phyloP scores from a whole-genome alignment of 2,329 filamentous ascomycete genomes.

The Aureobasidium sp. region DNA sequence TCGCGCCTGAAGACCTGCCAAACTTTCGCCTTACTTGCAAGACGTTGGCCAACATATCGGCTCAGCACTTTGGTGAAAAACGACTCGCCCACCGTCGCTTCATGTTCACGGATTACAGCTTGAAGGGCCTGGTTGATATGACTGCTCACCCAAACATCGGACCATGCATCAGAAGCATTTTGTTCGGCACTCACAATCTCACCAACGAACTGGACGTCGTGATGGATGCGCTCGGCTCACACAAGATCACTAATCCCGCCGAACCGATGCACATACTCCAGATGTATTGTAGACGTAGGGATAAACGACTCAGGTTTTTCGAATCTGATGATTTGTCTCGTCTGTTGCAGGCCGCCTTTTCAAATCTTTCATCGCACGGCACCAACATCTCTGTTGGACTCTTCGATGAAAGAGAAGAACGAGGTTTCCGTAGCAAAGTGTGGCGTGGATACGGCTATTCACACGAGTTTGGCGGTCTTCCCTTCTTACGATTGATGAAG shows the following conservation, averaged over 20 bases:
- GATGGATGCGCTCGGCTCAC: not conserved
- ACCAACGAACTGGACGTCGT: not conserved
- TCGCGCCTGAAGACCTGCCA: not conserved
- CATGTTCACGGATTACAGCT: not conserved
- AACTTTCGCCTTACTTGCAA: not conserved
- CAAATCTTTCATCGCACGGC: not conserved
- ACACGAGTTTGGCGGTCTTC: not conserved
- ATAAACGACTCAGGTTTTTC: not conserved
- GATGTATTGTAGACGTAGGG: not conserved
- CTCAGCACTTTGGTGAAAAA: not conserved
- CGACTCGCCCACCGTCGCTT: not conserved
- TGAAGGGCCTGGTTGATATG: not conserved
- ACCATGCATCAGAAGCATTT: not conserved
- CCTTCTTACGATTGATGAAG: too few relatives aligned
- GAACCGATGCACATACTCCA: not conserved
- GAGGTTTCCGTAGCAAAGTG: too few relatives aligned
- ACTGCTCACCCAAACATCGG: not conserved
- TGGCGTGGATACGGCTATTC: not conserved
- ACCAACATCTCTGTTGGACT: not conserved
- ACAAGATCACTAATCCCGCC: not conserved
- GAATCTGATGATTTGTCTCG: not conserved
- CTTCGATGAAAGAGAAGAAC: not conserved
- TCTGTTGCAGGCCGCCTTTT: not conserved
- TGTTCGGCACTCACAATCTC: not conserved
- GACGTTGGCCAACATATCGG: not conserved